A percentile compares a stretch with the other conserved stretches of the same genome.
phyloP scores from a whole-genome alignment of 805 yeast species.

The Metschnikowia picachoensis region DNA sequence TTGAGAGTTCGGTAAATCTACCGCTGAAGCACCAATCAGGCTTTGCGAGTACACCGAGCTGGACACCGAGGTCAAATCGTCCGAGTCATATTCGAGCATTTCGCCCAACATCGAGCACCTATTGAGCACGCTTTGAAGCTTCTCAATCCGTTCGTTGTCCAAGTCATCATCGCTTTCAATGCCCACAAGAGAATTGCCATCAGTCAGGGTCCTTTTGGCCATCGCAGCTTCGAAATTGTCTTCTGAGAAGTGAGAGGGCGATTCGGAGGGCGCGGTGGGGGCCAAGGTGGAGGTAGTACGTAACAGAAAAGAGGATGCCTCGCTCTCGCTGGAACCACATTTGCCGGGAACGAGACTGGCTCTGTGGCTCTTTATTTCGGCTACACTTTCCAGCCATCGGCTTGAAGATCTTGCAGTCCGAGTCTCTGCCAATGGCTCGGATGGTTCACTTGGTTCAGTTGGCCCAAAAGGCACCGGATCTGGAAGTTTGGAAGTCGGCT shows the following conservation, averaged over 20 bases:
- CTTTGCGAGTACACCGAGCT: slow-evolving; percentile 4
- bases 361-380: slow-evolving; percentile 7
- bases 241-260: slow-evolving; percentile 1
- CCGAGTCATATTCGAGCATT: slow-evolving; percentile 42
- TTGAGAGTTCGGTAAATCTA: neutral
- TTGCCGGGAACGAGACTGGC: slow-evolving; percentile 8
- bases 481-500: neutral
- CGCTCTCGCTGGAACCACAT: slow-evolving; percentile 3
- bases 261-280: slow-evolving; percentile 1
- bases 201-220: neutral
- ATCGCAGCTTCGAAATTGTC: neutral
- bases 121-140: slow-evolving; percentile 26
- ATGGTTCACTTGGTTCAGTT: neutral
- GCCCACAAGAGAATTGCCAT: neutral
- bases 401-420: neutral
- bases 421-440: neutral
- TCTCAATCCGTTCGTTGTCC: slow-evolving; percentile 19
- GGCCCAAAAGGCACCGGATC: too few species aligned
- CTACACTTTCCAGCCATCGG: slow-evolving; percentile 9
- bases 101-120: slow-evolving; percentile 42
- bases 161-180: slow-evolving; percentile 4
- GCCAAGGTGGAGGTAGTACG: slow-evolving; percentile 2
- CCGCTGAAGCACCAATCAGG: neutral
- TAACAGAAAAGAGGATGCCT: neutral
- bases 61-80: slow-evolving; percentile 15